Percentiles rank a stretch among this genome's conserved stretches.
These are phyloP conservation scores for Cyclotella choctawhatcheeana DNA, from an alignment of 108 stramenopile genomes.

Conservation along the genomic window DNA sequence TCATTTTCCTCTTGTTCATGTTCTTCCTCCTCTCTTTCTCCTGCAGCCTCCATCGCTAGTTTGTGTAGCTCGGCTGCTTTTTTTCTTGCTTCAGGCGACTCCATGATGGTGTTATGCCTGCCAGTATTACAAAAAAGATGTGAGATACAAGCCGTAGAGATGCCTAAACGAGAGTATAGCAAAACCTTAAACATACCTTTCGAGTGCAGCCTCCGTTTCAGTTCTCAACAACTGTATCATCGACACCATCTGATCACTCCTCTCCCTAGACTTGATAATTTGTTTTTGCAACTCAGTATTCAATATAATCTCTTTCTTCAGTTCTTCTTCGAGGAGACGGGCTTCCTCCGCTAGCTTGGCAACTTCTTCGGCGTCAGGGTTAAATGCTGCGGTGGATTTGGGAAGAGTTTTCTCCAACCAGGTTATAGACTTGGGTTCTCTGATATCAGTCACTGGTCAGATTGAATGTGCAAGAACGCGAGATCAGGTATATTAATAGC, in stretches of 20 bases:
- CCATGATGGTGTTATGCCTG: slow-evolving; percentile 81
- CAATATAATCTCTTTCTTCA: slow-evolving; percentile 55
- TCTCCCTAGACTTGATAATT: slow-evolving; percentile 54
- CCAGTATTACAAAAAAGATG: background rate
- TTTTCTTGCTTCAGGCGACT: slow-evolving; percentile 66
- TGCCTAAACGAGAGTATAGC: no score
- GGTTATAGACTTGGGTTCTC: slow-evolving; percentile 57
- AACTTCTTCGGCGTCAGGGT: slow-evolving; percentile 37
- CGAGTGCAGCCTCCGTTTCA: slow-evolving; percentile 88
- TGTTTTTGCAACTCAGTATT: slow-evolving; percentile 70
- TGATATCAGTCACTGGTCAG: slow-evolving; percentile 38
- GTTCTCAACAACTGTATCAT: slow-evolving; percentile 83
- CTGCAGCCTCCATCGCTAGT: slow-evolving; percentile 37
- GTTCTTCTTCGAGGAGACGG: slow-evolving; percentile 57
- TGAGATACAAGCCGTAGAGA: no score
- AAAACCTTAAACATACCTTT: slow-evolving; percentile 30
- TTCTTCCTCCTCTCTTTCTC: slow-evolving; percentile 19
- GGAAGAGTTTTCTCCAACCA: slow-evolving; percentile 69
- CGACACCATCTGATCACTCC: slow-evolving; percentile 75
- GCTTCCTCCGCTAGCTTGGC: slow-evolving; percentile 58
- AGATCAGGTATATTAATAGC: no score
- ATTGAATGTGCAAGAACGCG: background rate
- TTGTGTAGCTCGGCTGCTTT: slow-evolving; percentile 60
- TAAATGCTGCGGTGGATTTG: slow-evolving; percentile 39
- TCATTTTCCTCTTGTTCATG: slow-evolving; percentile 25